phyloP scores from a whole-genome alignment of 2,329 filamentous ascomycete genomes.

The Aureobasidium sp. region DNA sequence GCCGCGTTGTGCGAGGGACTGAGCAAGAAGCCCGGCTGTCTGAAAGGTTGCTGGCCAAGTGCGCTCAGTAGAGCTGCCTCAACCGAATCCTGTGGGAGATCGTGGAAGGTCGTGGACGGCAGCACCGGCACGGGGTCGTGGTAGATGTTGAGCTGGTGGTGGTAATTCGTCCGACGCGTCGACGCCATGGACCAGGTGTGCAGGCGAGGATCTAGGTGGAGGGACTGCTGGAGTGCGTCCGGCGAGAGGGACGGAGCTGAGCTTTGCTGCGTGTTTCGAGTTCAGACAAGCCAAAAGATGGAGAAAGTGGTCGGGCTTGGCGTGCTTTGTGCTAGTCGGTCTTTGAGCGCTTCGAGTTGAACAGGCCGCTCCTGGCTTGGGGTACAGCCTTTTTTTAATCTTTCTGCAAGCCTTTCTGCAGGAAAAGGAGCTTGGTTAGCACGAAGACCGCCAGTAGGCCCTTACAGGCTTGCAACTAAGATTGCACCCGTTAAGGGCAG shows the following conservation, averaged over 20 bases:
- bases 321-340: slow-evolving; percentile 9
- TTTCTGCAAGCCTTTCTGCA: slow-evolving; percentile 14
- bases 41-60: slow-evolving; percentile 36
- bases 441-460: slow-evolving; percentile 11
- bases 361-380: slow-evolving; percentile 1
- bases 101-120: slow-evolving; percentile 32
- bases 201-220: background rate
- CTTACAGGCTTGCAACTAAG: slow-evolving; percentile 14
- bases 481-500: slow-evolving; percentile 16
- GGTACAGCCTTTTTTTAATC: slow-evolving; percentile 14
- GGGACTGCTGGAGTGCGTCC: background rate
- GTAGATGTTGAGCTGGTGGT: slow-evolving; percentile 50
- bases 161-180: slow-evolving; percentile 48
- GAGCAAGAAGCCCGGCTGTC: slow-evolving; percentile 56
- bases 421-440: slow-evolving; percentile 14
- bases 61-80: slow-evolving; percentile 47
- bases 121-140: slow-evolving; percentile 42
- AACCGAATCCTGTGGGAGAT: slow-evolving; percentile 28
- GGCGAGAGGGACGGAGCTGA: background rate
- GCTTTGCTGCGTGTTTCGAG: slow-evolving; percentile 9
- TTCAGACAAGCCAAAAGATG: background rate
- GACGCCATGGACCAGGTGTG: slow-evolving; percentile 38
- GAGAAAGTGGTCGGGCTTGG: slow-evolving; percentile 10
- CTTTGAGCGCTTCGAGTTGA: slow-evolving; percentile 9
- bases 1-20: slow-evolving; percentile 51